phyloP scores from a whole-genome alignment of 2,329 filamentous ascomycete species.

The Phaeosphaeria sp. region DNA sequence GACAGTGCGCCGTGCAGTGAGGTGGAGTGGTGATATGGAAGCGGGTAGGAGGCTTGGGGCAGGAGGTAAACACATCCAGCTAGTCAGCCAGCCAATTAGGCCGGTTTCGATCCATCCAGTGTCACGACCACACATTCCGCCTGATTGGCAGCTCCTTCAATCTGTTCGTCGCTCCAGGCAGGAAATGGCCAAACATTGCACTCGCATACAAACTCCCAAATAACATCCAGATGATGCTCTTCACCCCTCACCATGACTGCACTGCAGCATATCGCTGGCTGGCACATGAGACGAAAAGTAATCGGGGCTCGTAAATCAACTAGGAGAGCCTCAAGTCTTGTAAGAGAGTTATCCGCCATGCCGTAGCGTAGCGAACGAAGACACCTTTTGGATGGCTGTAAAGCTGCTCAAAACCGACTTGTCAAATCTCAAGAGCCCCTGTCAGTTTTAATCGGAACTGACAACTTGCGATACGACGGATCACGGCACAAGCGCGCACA shows the following conservation, averaged over 20 bases:
- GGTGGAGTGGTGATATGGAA: conserved; percentile 27
- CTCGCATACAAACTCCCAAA: not conserved
- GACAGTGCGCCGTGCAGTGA: conserved; percentile 18
- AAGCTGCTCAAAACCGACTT: no score
- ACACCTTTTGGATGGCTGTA: no score
- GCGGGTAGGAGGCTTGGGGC: conserved; percentile 31
- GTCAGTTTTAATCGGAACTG: no score
- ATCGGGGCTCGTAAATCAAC: no score
- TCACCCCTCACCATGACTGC: not conserved
- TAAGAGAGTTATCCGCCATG: no score
- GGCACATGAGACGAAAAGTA: no score
- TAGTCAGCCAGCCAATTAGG: conserved; percentile 47
- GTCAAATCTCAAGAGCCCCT: no score
- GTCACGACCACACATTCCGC: conserved; percentile 40
- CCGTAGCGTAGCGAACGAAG: no score
- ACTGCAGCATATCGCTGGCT: not conserved
- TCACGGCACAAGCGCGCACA: not conserved
- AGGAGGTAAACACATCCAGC: conserved; percentile 45
- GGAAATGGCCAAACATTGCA: not conserved
- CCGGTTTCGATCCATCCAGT: conserved; percentile 39
- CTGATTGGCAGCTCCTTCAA: not conserved
- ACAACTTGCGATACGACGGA: no score
- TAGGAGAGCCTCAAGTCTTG: no score
- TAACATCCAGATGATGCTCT: not conserved
- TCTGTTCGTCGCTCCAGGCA: not conserved